Conservation (phyloP, 176 grass and related monocot genomes). For the Ensete glaucum region DNA sequence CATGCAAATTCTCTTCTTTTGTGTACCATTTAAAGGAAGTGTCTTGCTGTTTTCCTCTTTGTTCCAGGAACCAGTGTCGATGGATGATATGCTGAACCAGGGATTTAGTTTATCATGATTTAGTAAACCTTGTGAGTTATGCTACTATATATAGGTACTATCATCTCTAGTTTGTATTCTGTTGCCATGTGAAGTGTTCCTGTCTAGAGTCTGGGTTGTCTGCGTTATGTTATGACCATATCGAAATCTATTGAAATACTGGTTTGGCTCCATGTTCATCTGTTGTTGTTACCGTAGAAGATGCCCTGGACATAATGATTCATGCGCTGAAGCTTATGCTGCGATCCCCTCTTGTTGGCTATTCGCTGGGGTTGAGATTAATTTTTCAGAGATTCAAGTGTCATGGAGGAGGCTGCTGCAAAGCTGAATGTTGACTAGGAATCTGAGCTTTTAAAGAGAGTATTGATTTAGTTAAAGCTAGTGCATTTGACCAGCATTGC, state of each 20-base stretch:
- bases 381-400: not conserved
- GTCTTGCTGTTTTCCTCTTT: not conserved
- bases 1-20: not conserved
- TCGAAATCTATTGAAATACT: not conserved
- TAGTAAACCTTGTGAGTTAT: not conserved
- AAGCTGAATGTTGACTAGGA: no score
- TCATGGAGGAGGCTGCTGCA: not conserved
- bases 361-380: not conserved
- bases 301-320: not conserved
- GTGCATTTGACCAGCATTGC: no score
- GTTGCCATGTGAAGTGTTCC: not conserved
- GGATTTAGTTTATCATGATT: not conserved
- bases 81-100: not conserved
- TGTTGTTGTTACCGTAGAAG: not conserved
- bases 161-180: not conserved
- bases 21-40: not conserved
- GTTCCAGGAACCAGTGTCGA: not conserved
- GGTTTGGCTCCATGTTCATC: not conserved
- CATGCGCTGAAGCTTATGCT: not conserved
- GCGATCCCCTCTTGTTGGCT: not conserved
- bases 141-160: not conserved
- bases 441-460: no score
- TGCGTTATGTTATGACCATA: not conserved
- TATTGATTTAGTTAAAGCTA: no score
- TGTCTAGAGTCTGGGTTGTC: not conserved